Base-by-base conservation (phyloP, 2,329 filamentous ascomycete species). In the Elsinoe arachidis region DNA sequence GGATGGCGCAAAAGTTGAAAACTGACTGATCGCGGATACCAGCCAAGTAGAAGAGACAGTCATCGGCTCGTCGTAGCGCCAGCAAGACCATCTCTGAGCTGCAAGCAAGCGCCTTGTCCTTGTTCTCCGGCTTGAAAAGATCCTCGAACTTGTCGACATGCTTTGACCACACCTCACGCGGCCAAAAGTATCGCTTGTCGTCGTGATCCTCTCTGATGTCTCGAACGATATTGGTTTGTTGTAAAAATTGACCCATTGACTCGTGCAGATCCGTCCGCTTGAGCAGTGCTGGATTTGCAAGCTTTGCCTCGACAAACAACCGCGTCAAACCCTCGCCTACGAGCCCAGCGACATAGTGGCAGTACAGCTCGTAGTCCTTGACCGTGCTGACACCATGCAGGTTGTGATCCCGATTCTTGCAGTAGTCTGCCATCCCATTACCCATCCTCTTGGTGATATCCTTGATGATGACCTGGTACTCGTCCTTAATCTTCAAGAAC, bases 201-300 rank as follows among this genome's bases (percentile, higher is more conserved):
- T 88, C 81, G 65, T 85, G 85, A 69, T 99, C 93, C 72, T 99
- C 93, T 65, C 85, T 84, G 62, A 97, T 82, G 70, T 99, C 93
- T 69, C 93, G 89, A 69, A 97, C 96, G 71, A 99, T 96, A 78
- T 99, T 99, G 63, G 90, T 95, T 78, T 99, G 96, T 70, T 99
- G 93, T 61, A 99, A 77, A 73, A 99, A 96, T 64, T 96, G 87
- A 21, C 90, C 93, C 93, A 99, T 99, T 44, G 90, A 92, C 73
- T 96, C 91, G 65, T 90, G 88, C 52, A 99, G 81, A 60, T 89
- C 78, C 34, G 87, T 84, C 54, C 89, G 83, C 61, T 91, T 81
- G 55, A 92, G 76, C 54, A 99, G 80, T 58, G 85, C 87, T 2
- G 88, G 86, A 71, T 96, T 96, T 60, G 90, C 93, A 58, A 95